phyloP scores from a whole-genome alignment of 2,329 filamentous ascomycete genomes.

The Lojkania enalia region DNA sequence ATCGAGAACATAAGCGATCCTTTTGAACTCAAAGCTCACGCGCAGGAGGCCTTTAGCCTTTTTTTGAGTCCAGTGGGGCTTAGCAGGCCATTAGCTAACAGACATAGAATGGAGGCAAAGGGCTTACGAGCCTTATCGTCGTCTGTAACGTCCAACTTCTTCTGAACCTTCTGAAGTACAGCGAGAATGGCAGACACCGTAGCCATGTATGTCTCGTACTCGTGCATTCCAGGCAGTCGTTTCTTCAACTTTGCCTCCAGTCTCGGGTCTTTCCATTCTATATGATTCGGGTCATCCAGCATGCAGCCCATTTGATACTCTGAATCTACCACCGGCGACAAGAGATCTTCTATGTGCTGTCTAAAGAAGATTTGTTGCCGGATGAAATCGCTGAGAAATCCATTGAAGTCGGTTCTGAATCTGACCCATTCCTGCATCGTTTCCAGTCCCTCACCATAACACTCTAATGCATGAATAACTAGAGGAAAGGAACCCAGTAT shows the following conservation, averaged over 20 bases:
- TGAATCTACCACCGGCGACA: neutral
- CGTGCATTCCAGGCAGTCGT: neutral
- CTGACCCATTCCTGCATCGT: slow-evolving; percentile 1
- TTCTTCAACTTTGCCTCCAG: neutral
- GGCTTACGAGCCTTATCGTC: neutral
- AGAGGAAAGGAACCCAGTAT: neutral
- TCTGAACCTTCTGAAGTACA: neutral
- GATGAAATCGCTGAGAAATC: slow-evolving; percentile 1
- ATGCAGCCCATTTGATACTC: neutral
- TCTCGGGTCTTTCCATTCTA: neutral
- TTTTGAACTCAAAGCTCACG: neutral
- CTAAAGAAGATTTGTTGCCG: slow-evolving; percentile 1
- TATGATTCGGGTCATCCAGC: neutral
- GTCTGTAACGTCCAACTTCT: neutral
- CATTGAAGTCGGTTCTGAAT: neutral
- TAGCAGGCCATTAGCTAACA: neutral
- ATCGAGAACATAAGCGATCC: neutral
- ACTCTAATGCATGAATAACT: neutral
- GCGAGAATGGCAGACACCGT: neutral
- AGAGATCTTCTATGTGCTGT: neutral
- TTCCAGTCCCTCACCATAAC: neutral
- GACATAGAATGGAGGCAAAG: neutral
- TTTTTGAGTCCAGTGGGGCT: neutral
- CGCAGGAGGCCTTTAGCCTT: neutral
- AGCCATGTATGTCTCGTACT: neutral